Evolutionary conservation across 139 green algal genomes (phyloP).

Genomic region (Coelastrella sp.): DNA sequence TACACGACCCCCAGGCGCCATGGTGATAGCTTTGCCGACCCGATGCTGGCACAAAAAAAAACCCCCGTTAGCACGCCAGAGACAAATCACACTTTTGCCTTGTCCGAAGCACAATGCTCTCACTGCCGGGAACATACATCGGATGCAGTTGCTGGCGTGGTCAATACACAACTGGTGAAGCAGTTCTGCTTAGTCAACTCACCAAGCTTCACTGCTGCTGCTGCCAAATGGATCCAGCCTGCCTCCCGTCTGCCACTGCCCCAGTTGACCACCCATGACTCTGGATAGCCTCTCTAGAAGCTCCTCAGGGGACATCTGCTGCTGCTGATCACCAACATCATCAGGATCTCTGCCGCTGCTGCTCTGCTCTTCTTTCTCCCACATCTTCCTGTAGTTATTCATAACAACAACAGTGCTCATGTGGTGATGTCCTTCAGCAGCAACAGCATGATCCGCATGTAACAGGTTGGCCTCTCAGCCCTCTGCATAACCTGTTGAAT

Average conservation of each 20-base stretch:
- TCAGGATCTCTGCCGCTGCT: conserved; percentile 12
- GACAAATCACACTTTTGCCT: no score
- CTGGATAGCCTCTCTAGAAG: not conserved
- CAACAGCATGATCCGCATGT: not conserved
- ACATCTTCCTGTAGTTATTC: not conserved
- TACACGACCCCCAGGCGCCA: no score
- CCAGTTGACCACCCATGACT: not conserved
- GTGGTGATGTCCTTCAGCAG: no score
- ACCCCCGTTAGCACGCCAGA: no score
- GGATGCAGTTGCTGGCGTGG: no score
- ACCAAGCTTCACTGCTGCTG: conserved; percentile 22
- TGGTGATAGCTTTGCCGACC: no score
- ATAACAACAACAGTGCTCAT: not conserved
- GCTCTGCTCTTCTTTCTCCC: not conserved
- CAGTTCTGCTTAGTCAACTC: not conserved
- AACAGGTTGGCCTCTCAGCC: no score
- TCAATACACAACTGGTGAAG: no score
- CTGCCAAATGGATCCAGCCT: conserved; percentile 22
- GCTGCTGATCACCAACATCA: conserved; percentile 3
- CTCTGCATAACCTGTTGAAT: no score
- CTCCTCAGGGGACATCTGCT: conserved; percentile 31
- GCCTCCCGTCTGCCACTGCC: not conserved
- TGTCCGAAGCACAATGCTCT: no score
- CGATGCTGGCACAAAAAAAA: no score
- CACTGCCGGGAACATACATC: no score